Base-by-base conservation (phyloP, 2,329 filamentous ascomycete species). In the Pezicula radicicola region DNA sequence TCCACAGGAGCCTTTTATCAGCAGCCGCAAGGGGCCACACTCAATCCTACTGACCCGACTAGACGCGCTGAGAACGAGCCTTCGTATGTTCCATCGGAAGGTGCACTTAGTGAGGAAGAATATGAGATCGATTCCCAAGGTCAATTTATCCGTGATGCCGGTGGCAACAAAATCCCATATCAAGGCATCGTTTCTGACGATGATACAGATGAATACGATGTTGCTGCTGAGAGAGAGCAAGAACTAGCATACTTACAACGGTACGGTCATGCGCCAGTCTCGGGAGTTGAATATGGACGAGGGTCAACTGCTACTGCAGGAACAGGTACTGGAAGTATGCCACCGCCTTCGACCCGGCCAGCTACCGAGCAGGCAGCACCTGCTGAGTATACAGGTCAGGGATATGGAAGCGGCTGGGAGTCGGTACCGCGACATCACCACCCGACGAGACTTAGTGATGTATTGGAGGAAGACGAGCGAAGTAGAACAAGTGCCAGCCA, bases 361-460 rank as follows among this genome's bases (percentile, higher is more conserved):
- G 36, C 53, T 3, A 54, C 53, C 8, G 56, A 56, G 28, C 53
- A 46, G 9, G 41, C 37, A 37, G 28, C 33, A 13, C 15, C 64
- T 18, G 71, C 80, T 16, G 87, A 91, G 62, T 91, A 91, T 64
- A 76, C 79, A 5, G 87, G 85, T 42, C 73, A 81, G 42, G 84
- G 80, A 19, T 90, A 85, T 69, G 84, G 76, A n/a, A 69, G 76
- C 7, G 80, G 81, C 1, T 95, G 90, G 89, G 89, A 94, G 57
- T 71, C 73, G n/a, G 75, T 90, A 56, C 85, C 87, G 21, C 80
- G 85, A 51, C 91, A 96, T 69, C 89, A 94, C 60, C 91, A 96
- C 70, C 91, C 91, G 0, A 96, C 91, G 8, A 77, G 92, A 51
- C 75, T 96, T 56, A 96, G 91, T 68, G 91, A 96, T 70, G 91